A percentile compares a stretch with the other conserved stretches of the same genome.
Conservation (phyloP, 208 protist genomes). For the Leishmania martiniquensis region DNA sequence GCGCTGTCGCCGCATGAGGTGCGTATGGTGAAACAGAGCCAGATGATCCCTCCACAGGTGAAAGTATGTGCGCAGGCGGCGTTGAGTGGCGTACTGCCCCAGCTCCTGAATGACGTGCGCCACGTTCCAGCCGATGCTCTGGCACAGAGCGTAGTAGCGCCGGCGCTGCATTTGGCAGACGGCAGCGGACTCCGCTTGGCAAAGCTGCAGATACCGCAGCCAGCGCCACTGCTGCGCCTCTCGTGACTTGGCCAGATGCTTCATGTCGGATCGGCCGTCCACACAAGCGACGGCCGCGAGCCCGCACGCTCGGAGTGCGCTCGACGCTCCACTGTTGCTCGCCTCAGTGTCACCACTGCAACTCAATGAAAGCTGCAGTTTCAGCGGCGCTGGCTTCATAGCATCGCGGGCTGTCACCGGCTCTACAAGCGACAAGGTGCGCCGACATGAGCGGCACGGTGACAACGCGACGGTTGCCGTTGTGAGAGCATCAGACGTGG, state of each 20-base stretch:
- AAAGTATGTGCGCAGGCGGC: conserved; percentile 39
- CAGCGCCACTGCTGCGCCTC: conserved; percentile 46
- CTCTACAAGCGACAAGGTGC: not conserved
- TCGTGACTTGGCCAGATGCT: conserved; percentile 31
- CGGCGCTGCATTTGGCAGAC: conserved; percentile 68
- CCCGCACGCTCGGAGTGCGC: not conserved
- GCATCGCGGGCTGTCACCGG: not conserved
- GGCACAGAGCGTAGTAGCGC: conserved; percentile 54
- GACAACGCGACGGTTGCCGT: not conserved
- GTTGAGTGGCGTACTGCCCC: conserved; percentile 38
- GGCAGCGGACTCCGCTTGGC: conserved; percentile 46
- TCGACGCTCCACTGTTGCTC: not conserved
- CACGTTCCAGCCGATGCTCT: conserved; percentile 40
- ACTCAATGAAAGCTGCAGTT: not conserved
- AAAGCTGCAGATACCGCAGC: conserved; percentile 55
- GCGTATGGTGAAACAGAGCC: conserved; percentile 45
- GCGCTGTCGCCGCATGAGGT: conserved; percentile 58
- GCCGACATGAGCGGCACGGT: not conserved
- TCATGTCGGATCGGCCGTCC: conserved; percentile 51
- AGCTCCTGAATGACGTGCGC: conserved; percentile 46
- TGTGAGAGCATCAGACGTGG: not conserved
- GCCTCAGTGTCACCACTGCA: not conserved
- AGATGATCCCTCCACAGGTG: conserved; percentile 52
- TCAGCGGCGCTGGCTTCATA: not conserved
- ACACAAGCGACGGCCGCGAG: conserved; percentile 27